Evolutionary conservation across 225 moss, liverwort and hornwort genomes (phyloP).

Genomic region (Polytrichum commune): DNA sequence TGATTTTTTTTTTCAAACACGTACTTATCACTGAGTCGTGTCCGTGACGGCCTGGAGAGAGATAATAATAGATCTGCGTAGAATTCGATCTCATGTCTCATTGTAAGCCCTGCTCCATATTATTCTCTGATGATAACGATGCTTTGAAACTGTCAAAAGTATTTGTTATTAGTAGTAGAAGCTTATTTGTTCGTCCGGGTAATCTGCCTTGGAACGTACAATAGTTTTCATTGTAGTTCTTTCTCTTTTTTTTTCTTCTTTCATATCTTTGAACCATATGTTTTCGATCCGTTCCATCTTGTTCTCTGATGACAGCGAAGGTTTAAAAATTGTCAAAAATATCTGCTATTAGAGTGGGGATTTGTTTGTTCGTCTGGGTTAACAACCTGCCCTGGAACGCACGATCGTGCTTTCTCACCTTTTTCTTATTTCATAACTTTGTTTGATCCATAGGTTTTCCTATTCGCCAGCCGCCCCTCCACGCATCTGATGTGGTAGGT

Average conservation of each 20-base stretch:
- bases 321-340: too few species aligned
- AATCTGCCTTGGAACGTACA: conserved; percentile 4
- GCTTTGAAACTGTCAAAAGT: not conserved
- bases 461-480: too few species aligned
- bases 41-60: too few species aligned
- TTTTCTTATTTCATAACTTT: not conserved
- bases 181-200: not conserved
- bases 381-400: too few species aligned
- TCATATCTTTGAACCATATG: not conserved
- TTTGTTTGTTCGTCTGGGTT: too few species aligned
- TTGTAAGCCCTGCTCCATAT: not conserved
- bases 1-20: too few species aligned
- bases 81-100: not conserved
- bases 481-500: not conserved
- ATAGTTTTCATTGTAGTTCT: not conserved
- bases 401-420: not conserved
- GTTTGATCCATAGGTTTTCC: too few species aligned
- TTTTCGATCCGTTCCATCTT: too few species aligned
- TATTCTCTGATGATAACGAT: not conserved
- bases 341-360: too few species aligned
- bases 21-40: too few species aligned
- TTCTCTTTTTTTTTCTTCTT: too few species aligned
- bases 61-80: too few species aligned
- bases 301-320: not conserved
- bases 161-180: not conserved